Percentiles rank a stretch among this genome's conserved stretches.
These are phyloP conservation scores for Cucurbita maxima DNA, from an alignment of 306 rosid genomes.

Conservation along the genomic window DNA sequence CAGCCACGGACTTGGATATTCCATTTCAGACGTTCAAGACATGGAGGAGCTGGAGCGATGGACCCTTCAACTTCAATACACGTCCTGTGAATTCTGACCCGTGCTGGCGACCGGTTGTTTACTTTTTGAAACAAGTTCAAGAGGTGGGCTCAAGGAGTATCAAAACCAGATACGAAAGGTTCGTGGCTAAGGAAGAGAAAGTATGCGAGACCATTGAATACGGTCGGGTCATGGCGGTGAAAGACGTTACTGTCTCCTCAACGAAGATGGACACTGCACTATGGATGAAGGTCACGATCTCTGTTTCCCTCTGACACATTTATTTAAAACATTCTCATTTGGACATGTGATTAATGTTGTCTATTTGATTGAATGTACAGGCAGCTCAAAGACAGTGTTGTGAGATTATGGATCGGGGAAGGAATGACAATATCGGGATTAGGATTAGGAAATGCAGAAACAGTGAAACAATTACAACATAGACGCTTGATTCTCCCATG, in stretches of 20 bases:
- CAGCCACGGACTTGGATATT: constrained; percentile 35
- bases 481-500: constrained; percentile 1
- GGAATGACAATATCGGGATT: constrained; percentile 26
- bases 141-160: constrained; percentile 35
- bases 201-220: constrained; percentile 22
- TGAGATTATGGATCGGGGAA: constrained; percentile 38
- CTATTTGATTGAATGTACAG: constrained; percentile 20
- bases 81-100: constrained; percentile 53
- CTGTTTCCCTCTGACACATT: neutral
- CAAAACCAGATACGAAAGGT: constrained; percentile 34
- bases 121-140: constrained; percentile 30
- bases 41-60: constrained; percentile 58
- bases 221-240: constrained; percentile 13
- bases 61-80: constrained; percentile 82
- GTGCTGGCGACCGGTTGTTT: constrained; percentile 40
- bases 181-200: constrained; percentile 3
- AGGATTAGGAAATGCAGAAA: constrained; percentile 67
- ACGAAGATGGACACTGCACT: constrained; percentile 43
- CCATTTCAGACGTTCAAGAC: constrained; percentile 70
- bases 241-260: constrained; percentile 40
- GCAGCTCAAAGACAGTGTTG: constrained; percentile 68
- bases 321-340: neutral
- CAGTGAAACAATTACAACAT: constrained; percentile 34
- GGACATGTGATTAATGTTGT: neutral
- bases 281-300: constrained; percentile 44